Evolutionary conservation across 2,329 filamentous ascomycete species (phyloP).

Genomic region (Xylariaceae sp.): DNA sequence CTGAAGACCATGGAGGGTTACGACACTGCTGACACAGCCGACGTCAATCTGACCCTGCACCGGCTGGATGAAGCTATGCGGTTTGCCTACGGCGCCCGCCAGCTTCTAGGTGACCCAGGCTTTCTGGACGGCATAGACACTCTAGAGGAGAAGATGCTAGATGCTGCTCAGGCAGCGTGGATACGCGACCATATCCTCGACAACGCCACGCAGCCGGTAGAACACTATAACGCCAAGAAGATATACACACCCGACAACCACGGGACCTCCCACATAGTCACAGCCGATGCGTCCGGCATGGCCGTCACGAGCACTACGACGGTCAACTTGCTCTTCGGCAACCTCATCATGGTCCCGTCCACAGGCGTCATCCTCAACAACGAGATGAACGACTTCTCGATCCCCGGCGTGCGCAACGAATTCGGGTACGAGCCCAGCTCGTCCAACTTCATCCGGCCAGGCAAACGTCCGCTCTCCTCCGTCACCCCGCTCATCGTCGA

Average conservation of each 20-base stretch:
- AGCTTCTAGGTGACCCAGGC: constrained; percentile 75
- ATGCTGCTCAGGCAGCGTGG: constrained; percentile 51
- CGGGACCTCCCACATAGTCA: constrained; percentile 69
- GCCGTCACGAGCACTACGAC: constrained; percentile 81
- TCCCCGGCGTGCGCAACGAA: constrained; percentile 70
- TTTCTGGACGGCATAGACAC: constrained; percentile 61
- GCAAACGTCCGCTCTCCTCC: constrained; percentile 79
- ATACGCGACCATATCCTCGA: constrained; percentile 69
- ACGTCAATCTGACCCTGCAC: constrained; percentile 68
- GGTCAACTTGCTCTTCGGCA: constrained; percentile 82
- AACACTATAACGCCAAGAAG: constrained; percentile 66
- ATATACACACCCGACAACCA: constrained; percentile 65
- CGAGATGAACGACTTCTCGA: constrained; percentile 76
- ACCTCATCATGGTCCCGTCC: constrained; percentile 70
- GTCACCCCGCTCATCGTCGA: constrained; percentile 76
- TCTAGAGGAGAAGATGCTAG: constrained; percentile 67
- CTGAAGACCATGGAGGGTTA: constrained; percentile 84
- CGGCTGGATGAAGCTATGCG: constrained; percentile 83
- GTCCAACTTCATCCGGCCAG: constrained; percentile 74
- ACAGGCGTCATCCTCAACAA: constrained; percentile 77
- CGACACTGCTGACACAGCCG: constrained; percentile 48
- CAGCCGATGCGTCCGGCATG: constrained; percentile 68
- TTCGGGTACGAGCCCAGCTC: constrained; percentile 81
- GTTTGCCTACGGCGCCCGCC: constrained; percentile 78
- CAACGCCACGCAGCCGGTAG: constrained; percentile 63